These are phyloP conservation scores for Brassica balearica DNA, from an alignment of 441 rosid genomes.

Conservation along the genomic window DNA sequence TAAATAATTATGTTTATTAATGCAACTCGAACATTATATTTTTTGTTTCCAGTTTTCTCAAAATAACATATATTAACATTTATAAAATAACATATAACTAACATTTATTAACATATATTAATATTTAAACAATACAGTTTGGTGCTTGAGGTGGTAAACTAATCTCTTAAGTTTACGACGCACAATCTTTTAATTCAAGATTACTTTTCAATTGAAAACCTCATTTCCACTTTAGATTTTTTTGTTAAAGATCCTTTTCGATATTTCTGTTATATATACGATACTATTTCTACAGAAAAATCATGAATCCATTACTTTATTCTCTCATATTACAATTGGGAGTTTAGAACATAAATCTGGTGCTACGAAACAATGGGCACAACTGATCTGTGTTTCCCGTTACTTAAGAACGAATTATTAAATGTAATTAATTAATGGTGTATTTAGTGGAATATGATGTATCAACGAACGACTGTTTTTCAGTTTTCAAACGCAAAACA, in stretches of 20 bases:
- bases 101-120: no score
- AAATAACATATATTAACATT: background rate
- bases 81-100: no score
- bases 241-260: background rate
- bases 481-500: background rate
- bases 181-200: background rate
- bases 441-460: background rate
- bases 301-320: background rate
- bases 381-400: background rate
- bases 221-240: background rate
- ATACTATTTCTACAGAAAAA: background rate
- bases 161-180: background rate
- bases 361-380: background rate
- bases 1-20: no score
- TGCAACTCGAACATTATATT: background rate
- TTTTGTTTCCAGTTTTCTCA: background rate
- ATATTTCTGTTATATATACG: background rate
- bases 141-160: no score
- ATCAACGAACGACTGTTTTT: background rate
- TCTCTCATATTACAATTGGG: background rate
- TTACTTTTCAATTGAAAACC: background rate
- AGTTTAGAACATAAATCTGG: background rate
- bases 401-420: background rate
- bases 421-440: background rate
- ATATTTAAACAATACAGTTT: no score